phyloP scores from a whole-genome alignment of 257 asterid genomes.

The Fraxinus excelsior region DNA sequence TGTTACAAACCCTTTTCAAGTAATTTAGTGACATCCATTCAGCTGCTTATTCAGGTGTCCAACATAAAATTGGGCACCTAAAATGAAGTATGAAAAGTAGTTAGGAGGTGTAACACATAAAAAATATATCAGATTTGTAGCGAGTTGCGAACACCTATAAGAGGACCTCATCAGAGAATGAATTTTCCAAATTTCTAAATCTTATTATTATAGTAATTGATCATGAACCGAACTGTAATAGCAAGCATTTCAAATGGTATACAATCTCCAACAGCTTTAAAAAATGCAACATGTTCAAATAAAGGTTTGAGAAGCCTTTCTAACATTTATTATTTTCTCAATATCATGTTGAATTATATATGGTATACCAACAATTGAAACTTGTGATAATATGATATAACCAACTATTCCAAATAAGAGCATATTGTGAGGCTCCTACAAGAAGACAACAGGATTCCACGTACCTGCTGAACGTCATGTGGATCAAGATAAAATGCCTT shows the following conservation, averaged over 20 bases:
- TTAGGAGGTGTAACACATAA: background rate
- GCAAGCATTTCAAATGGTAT: too few species aligned
- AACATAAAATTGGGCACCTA: background rate
- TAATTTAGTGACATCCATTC: background rate
- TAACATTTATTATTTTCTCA: background rate
- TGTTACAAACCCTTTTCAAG: background rate
- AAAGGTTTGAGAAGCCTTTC: background rate
- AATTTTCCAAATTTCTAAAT: background rate
- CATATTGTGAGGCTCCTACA: slow-evolving; percentile 9
- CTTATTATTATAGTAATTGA: background rate
- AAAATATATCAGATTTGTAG: background rate
- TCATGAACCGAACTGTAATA: background rate
- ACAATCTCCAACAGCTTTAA: background rate
- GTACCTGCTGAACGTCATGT: slow-evolving; percentile 94
- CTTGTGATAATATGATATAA: background rate
- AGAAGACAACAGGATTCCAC: slow-evolving; percentile 18
- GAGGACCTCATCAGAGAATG: background rate
- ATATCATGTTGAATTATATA: background rate
- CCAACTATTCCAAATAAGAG: slow-evolving; percentile 21
- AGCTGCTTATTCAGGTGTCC: background rate
- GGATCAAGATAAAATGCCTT: slow-evolving; percentile 95
- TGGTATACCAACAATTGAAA: background rate
- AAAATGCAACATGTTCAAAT: background rate
- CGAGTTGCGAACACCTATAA: background rate
- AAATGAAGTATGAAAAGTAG: background rate